Base-by-base conservation (phyloP, 345 rosid genomes). In the Theobroma cacao region DNA sequence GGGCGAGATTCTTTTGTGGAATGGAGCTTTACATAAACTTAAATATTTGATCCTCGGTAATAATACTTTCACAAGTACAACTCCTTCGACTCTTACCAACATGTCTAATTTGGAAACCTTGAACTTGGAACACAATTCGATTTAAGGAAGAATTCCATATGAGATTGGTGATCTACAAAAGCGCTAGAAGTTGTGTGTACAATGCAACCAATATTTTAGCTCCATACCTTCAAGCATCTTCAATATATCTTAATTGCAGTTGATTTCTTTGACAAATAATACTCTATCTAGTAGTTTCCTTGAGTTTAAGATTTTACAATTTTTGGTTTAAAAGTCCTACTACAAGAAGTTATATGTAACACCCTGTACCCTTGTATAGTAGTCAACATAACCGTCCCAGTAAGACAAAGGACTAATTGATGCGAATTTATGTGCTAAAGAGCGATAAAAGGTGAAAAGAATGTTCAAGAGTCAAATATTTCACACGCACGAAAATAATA, bases 21-120 rank as follows among this genome's bases (percentile, higher is more conserved):
- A 74, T 43, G 45, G 59, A 22, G 34, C 17, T 9, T 75, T 58
- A 9, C 56, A 43, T 31, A 48, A 15, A 41, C 68, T 75, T 67
- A 43, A 80, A 14, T 8, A 15, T 53, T 45, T 80, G 74, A 24
- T 0, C 43, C 66, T 80, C 14, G 0, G 13, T 0, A 18, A 12
- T 18, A 80, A 80, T 50, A 67, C 7, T 40, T 62, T 80, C 30
- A 15, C 7, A 6, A 79, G 80, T 24, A 70, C 7, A 5, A 60
- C 60, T 31, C 69, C 72, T 17, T 1, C 11, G 3, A 24, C 75
- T 34, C 60, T 78, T 4, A 55, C 33, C 52, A 34, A 61, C 55
- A 18, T 78, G 67, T 58, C 60, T 24, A 50, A 61, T n/a, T 22
- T 63, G n/a, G 22, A 31, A 40, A 28, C n/a, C 11, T 63, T 63